phyloP scores from a whole-genome alignment of 2,329 filamentous ascomycete species.

The Ceratocystis lukuohia region DNA sequence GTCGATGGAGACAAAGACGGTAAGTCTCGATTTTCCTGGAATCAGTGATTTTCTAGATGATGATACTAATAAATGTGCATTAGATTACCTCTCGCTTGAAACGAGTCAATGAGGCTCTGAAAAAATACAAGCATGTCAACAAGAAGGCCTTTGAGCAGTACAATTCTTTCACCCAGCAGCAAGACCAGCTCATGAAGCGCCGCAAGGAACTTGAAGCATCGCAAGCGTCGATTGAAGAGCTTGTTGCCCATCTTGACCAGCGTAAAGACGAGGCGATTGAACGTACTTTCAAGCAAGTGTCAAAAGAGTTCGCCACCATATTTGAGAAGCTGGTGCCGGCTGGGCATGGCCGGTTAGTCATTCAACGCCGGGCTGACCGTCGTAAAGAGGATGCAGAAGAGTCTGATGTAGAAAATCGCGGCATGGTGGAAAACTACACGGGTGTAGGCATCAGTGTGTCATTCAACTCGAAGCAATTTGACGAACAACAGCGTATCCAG shows the following conservation, averaged over 20 bases:
- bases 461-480: constrained; percentile 90
- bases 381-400: constrained; percentile 45
- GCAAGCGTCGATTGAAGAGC: constrained; percentile 75
- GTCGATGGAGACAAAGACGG: constrained; percentile 63
- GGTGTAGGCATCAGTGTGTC: constrained; percentile 95
- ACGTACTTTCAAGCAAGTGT: constrained; percentile 96
- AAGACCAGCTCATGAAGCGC: constrained; percentile 72
- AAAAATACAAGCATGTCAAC: constrained; percentile 97
- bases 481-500: constrained; percentile 95
- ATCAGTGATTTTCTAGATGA: not conserved
- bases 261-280: constrained; percentile 97
- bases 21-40: constrained; percentile 30
- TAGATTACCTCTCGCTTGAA: constrained; percentile 58
- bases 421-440: constrained; percentile 82
- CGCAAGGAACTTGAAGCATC: constrained; percentile 77
- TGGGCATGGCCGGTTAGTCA: constrained; percentile 79
- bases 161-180: constrained; percentile 87
- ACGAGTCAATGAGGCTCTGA: constrained; percentile 82
- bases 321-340: constrained; percentile 93
- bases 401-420: constrained; percentile 54
- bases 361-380: constrained; percentile 77
- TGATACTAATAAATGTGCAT: not conserved
- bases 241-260: constrained; percentile 84
- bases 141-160: constrained; percentile 99
- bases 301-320: constrained; percentile 78